Evolutionary conservation across 345 rosid genomes (phyloP), one percentile per base, ranked within the genome.

Genomic region (Boechera stricta): DNA sequence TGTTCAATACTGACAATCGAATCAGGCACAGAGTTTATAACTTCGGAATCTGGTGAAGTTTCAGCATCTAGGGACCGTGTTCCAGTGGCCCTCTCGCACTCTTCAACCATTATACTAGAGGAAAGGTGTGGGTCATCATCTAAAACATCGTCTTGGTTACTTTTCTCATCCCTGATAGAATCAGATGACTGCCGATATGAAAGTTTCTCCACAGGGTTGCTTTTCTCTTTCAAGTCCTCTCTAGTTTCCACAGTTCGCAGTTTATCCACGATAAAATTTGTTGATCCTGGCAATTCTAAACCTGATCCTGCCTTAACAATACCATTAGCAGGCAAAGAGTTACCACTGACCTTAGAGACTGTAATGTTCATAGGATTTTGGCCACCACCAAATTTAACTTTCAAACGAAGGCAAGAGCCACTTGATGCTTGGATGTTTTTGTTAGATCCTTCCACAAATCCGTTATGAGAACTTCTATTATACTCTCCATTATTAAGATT

Each of bases 21-120:
- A 67, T 88, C 99, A 73, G 91, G 90, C 81, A 81, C 83, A 69
- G 77, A 33, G 86, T 92, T 90, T 38, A 91, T 89, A 59, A 91
- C 99, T 89, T 92, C 98, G n/a, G 99, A 95, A 86, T 95, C 99
- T 9, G 99, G 99, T 73, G 99, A 95, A 74, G 98, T 92, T 83
- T 88, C 97, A 64, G 93, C 83, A 77, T 85, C 91, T 69, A 85
- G 53, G 73, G 86, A 82, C 38, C 72, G 75, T 64, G 80, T 83
- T 72, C 81, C 88, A 64, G 55, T 69, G n/a, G 78, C 81, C 65
- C 51, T 85, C 69, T 56, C 84, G 45, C 79, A 73, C 65, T 72
- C 73, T 74, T 82, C 84, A 81, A 51, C 85, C 78, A 80, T 75
- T 39, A 67, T 47, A 79, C 57, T 77, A 47, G 82, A 75, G 66